Evolutionary conservation across 2,329 filamentous ascomycete genomes (phyloP), one percentile per base, ranked within the genome.

Genomic region (Cordyceps cicadae): DNA sequence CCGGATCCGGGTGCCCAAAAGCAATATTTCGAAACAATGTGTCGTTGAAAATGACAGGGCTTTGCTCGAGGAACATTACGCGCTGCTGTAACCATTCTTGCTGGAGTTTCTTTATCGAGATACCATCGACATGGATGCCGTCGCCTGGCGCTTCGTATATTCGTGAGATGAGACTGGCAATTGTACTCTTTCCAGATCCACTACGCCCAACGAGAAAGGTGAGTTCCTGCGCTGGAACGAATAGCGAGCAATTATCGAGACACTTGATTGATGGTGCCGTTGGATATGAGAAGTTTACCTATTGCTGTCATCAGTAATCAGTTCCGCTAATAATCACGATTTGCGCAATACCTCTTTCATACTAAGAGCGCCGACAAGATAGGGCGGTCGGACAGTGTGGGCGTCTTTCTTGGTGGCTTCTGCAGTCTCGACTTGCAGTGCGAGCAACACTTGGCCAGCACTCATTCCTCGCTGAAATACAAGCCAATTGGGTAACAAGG

Each of bases 101-200:
- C 63, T 91, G 81, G 0, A 97, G 74, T 0, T 74, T 75, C n/a
- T 81, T 70, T 2, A 94, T 75, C 0, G 83, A 75, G 1, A 80
- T 70, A 0, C 82, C 85, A 67, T 96, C 91, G 11, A 97, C 75
- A 0, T 80, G 70, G 17, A 97, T 86, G 0, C 81, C 72, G 0
- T 92, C 93, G 0, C 75, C 75, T 0, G 75, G 72, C 0, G 89
- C 84, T 7, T 83, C 77, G 68, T 97, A 96, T 66, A 95, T 89
- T 14, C 87, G 84, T 55, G 92, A 79, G 0, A 97, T 78, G 0
- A 97, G 79, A 68, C 90, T 91, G 1, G 88, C 87, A 1, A 97
- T 69, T 0, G 93, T 97, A 66, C 91, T 96, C 72, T 97, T 97
- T 0, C 93, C 93, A 2, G 90, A 96, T 0, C 94, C 94, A 68